Evolutionary conservation across 2,329 filamentous ascomycete genomes (phyloP).

Genomic region (Orbilia brochopaga): DNA sequence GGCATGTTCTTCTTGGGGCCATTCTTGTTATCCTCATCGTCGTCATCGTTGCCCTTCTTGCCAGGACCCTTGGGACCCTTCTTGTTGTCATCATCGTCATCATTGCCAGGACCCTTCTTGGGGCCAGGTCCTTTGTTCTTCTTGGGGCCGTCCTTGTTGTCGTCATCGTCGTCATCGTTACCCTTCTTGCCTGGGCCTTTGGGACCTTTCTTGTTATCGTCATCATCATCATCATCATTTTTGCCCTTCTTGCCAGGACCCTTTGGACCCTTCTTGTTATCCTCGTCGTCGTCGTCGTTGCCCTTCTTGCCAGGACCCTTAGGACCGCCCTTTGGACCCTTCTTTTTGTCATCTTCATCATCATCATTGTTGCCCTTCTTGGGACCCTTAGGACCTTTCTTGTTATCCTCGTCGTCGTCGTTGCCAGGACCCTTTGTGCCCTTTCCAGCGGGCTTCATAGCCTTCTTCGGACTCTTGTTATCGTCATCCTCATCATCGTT

Average conservation of each 20-base stretch:
- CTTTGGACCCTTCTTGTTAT: not conserved
- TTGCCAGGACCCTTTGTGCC: not conserved
- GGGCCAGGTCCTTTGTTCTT: not conserved
- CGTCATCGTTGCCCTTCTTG: not conserved
- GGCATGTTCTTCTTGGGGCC: too few relatives aligned
- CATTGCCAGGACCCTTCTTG: not conserved
- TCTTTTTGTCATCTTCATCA: not conserved
- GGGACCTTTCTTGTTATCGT: not conserved
- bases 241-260: not conserved
- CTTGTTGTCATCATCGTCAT: not conserved
- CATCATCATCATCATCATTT: not conserved
- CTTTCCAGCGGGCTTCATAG: not conserved
- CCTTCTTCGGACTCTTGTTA: not conserved
- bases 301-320: not conserved
- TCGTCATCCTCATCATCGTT: too few relatives aligned
- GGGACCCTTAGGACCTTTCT: not conserved
- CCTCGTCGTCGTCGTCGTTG: not conserved
- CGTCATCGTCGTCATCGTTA: not conserved
- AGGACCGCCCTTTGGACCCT: not conserved
- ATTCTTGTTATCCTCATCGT: not conserved
- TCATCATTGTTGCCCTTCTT: not conserved
- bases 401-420: not conserved
- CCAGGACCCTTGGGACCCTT: not conserved
- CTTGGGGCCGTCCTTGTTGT: not conserved
- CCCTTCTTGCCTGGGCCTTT: not conserved